phyloP scores from a whole-genome alignment of 2,329 filamentous ascomycete species.

The Stagonosporopsis tanaceti region DNA sequence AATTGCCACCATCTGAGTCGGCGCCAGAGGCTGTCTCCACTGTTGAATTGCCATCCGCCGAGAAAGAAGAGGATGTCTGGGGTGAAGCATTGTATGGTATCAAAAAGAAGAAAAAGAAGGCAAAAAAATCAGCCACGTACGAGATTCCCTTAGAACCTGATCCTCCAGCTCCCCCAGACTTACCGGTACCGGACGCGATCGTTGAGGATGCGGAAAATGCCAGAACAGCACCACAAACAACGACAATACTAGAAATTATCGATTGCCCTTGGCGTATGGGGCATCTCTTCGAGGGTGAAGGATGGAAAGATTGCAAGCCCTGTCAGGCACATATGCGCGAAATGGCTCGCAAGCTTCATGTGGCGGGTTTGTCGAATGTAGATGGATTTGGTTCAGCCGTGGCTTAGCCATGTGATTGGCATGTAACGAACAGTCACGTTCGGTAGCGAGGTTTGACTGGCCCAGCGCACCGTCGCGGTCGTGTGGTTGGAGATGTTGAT shows the following conservation, averaged over 20 bases:
- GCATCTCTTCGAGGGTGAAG: slow-evolving; percentile 23
- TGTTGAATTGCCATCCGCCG: neutral
- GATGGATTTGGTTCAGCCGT: neutral
- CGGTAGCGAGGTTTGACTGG: neutral
- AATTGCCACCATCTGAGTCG: neutral
- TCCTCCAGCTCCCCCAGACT: neutral
- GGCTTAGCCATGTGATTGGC: neutral
- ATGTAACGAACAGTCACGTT: neutral
- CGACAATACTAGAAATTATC: neutral
- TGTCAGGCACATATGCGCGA: slow-evolving; percentile 19
- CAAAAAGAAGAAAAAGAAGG: neutral
- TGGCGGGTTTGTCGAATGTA: neutral
- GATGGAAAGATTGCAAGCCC: slow-evolving; percentile 21
- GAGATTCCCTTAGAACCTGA: too few relatives aligned
- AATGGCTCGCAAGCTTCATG: slow-evolving; percentile 17
- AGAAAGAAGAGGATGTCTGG: neutral
- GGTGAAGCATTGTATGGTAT: neutral
- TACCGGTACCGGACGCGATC: neutral
- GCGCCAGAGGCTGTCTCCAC: neutral
- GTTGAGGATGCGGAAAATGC: neutral
- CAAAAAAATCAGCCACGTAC: neutral
- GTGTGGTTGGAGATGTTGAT: neutral
- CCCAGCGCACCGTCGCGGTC: neutral
- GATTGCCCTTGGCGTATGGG: slow-evolving; percentile 14
- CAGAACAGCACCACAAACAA: neutral